Percentiles rank a stretch among this genome's conserved stretches.
Evolutionary conservation across 805 yeast genomes (phyloP).

Genomic region (Candida easanensis): DNA sequence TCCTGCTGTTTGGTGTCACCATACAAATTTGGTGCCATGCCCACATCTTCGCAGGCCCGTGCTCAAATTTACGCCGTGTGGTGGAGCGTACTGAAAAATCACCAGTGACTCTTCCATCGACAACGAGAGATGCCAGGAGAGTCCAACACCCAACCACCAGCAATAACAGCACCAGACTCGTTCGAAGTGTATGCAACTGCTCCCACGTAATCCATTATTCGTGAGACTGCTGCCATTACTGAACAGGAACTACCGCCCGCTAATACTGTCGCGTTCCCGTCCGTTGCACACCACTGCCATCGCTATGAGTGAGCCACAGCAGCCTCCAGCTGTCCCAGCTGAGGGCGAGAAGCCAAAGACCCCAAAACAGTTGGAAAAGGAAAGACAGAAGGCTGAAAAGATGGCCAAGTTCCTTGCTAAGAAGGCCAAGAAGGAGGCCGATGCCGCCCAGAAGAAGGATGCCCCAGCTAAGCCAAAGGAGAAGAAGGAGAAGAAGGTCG

Average conservation of each 20-base stretch:
- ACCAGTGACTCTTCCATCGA: conserved; percentile 4
- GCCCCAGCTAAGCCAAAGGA: conserved; percentile 56
- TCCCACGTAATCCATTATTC: conserved; percentile 6
- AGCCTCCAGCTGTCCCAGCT: conserved; percentile 11
- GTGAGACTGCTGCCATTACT: conserved; percentile 11
- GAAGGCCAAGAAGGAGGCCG: conserved; percentile 71
- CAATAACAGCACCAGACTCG: neutral
- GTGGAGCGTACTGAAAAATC: neutral
- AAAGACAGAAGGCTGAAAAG: conserved; percentile 84
- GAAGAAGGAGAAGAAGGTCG: conserved; percentile 67
- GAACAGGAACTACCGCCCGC: conserved; percentile 2
- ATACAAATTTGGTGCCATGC: conserved; percentile 1
- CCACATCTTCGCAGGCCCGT: conserved; percentile 8
- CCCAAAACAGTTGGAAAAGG: conserved; percentile 81
- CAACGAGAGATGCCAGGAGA: neutral
- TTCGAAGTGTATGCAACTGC: conserved; percentile 12
- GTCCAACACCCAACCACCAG: neutral
- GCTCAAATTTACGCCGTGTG: conserved; percentile 4
- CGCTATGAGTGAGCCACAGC: conserved; percentile 15
- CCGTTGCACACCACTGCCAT: conserved; percentile 4
- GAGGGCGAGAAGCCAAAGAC: conserved; percentile 48
- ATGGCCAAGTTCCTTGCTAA: conserved; percentile 84
- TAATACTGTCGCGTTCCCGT: conserved; percentile 4
- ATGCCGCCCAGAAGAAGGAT: conserved; percentile 36
- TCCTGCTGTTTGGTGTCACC: conserved; percentile 1